Evolutionary conservation across 2,329 filamentous ascomycete species (phyloP).

Genomic region (Aspergillus sojae): DNA sequence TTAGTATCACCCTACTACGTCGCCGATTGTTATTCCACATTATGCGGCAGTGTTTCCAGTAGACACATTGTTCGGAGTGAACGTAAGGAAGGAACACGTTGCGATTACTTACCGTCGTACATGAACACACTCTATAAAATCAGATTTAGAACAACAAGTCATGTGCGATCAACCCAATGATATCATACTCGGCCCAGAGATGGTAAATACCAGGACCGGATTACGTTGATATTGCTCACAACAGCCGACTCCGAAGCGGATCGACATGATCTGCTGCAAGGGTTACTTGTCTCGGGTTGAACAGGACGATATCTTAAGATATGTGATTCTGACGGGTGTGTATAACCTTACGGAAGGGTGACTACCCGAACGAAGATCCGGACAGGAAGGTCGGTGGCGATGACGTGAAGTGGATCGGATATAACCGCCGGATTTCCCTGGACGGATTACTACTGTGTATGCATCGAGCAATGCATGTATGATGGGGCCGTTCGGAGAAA

Average conservation of each 20-base stretch:
- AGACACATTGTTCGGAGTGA: too few relatives aligned
- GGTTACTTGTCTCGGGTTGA: background rate
- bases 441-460: background rate
- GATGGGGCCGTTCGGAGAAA: background rate
- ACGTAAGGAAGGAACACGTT: too few relatives aligned
- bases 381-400: background rate
- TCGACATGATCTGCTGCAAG: background rate
- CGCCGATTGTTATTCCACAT: too few relatives aligned
- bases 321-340: background rate
- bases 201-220: background rate
- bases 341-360: background rate
- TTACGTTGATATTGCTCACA: background rate
- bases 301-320: background rate
- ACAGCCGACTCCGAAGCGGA: background rate
- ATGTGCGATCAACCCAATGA: background rate
- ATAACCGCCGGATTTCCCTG: background rate
- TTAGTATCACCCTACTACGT: too few relatives aligned
- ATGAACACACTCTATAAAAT: too few relatives aligned
- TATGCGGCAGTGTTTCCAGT: too few relatives aligned
- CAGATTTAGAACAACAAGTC: background rate
- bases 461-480: background rate
- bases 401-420: background rate
- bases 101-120: too few relatives aligned
- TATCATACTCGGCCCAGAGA: background rate
- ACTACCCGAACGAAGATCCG: background rate